Evolutionary conservation across 495 filamentous ascomycete species (phyloP).

Genomic region (Trichoderma reesei): DNA sequence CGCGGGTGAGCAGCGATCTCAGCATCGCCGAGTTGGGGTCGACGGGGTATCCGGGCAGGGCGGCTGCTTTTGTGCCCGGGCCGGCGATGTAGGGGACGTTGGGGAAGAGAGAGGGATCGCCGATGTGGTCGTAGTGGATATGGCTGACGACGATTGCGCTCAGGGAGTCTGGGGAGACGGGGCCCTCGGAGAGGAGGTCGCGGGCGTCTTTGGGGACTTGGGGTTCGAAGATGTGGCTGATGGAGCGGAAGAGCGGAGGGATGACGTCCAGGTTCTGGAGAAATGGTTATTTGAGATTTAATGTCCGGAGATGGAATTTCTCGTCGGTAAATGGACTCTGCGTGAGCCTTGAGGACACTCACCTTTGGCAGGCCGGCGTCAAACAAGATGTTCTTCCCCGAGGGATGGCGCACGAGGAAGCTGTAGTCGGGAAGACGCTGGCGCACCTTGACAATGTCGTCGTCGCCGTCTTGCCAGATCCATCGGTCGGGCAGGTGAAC

Average conservation of each 20-base stretch:
- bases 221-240: not conserved
- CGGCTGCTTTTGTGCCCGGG: not conserved
- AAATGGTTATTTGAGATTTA: too few species aligned
- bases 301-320: too few species aligned
- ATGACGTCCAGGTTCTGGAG: too few species aligned
- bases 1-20: not conserved
- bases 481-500: not conserved
- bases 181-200: not conserved
- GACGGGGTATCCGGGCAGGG: not conserved
- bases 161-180: not conserved
- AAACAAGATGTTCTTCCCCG: too few species aligned
- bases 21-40: not conserved
- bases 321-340: too few species aligned
- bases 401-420: too few species aligned
- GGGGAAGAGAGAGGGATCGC: not conserved
- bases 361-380: too few species aligned
- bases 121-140: not conserved
- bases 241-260: not conserved
- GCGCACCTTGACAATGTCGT: not conserved
- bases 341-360: too few species aligned
- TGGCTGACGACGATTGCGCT: not conserved
- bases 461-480: not conserved
- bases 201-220: not conserved
- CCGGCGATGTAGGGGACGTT: not conserved
- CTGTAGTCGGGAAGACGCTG: not conserved